Percentiles rank a stretch among this genome's conserved stretches.
Conservation (phyloP, 768 basidiomycete species). For the Rubroboletus pulcherrimus region DNA sequence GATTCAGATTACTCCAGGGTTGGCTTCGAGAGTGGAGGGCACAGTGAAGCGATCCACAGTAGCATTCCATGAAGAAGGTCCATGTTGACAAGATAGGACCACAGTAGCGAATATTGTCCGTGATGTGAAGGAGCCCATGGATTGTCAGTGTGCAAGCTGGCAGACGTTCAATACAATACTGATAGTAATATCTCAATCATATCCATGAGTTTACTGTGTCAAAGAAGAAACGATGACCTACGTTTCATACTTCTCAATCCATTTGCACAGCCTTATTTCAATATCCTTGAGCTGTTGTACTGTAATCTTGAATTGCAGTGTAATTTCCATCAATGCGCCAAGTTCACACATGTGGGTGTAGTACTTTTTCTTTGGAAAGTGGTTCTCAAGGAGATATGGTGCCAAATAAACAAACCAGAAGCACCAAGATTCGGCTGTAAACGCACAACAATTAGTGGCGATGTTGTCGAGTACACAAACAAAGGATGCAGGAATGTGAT, state of each 20-base stretch:
- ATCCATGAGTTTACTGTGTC: too few relatives aligned
- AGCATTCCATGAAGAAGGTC: not conserved
- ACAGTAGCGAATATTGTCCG: not conserved
- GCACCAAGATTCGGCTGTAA: not conserved
- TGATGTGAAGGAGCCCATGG: not conserved
- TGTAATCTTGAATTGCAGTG: not conserved
- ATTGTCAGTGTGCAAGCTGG: not conserved
- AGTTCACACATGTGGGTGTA: not conserved
- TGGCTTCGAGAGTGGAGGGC: too few relatives aligned
- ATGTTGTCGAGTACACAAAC: not conserved
- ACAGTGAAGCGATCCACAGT: not conserved
- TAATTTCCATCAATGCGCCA: not conserved
- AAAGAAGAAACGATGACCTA: too few relatives aligned
- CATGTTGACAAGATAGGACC: not conserved
- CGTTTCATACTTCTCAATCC: not conserved
- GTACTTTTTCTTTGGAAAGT: not conserved
- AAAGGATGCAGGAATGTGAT: not conserved
- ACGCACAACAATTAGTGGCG: not conserved
- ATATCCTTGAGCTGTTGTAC: not conserved
- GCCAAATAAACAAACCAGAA: not conserved
- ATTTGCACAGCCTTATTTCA: not conserved
- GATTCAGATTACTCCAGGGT: too few relatives aligned
- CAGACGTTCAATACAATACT: not conserved
- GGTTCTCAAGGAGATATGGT: not conserved
- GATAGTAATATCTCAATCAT: not conserved